phyloP scores from a whole-genome alignment of 306 rosid species.

The Oxytropis ochrocephala region DNA sequence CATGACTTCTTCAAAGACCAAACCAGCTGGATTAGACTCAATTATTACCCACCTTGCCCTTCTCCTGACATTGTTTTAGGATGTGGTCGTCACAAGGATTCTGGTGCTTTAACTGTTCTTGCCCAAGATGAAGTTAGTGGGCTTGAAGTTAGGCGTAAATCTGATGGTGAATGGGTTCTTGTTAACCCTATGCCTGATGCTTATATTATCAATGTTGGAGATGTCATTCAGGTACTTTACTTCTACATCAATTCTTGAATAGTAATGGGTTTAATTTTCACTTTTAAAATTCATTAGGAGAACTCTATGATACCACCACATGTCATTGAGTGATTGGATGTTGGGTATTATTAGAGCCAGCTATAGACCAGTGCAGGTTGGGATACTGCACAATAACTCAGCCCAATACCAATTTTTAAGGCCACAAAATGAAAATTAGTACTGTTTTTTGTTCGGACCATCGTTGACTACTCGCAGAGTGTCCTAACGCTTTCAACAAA shows the following conservation, averaged over 20 bases:
- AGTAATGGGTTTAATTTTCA: no score
- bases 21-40: constrained; percentile 28
- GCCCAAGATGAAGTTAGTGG: constrained; percentile 39
- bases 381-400: no score
- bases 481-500: no score
- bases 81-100: constrained; percentile 29
- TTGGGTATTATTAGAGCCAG: no score
- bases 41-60: constrained; percentile 27
- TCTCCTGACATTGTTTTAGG: constrained; percentile 27
- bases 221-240: constrained; percentile 8
- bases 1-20: constrained; percentile 29
- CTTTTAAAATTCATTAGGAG: no score
- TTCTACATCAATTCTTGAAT: background rate
- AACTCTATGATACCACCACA: no score
- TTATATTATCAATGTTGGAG: constrained; percentile 39
- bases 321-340: no score
- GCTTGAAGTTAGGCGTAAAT: constrained; percentile 39
- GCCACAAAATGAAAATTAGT: no score
- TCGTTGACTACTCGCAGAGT: no score
- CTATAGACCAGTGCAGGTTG: no score
- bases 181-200: constrained; percentile 43
- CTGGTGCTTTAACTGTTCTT: constrained; percentile 16
- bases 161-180: constrained; percentile 50
- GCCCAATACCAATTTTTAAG: no score
- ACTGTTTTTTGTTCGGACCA: no score